Percentiles rank a stretch among this genome's conserved stretches.
Evolutionary conservation across 2,329 filamentous ascomycete genomes (phyloP).

Genomic region (Berkeleyomyces basicola): DNA sequence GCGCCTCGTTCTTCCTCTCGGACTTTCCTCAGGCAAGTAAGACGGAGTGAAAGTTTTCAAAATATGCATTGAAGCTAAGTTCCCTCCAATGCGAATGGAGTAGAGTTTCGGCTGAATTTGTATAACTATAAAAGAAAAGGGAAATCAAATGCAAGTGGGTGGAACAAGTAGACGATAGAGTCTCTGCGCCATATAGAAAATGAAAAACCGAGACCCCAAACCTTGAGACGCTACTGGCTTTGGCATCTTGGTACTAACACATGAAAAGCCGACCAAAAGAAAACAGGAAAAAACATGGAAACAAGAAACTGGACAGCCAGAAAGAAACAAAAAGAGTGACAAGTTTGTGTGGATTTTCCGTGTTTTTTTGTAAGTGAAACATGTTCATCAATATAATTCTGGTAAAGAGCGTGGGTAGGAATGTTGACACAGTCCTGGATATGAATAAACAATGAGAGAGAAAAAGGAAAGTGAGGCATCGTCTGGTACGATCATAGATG

Average conservation of each 20-base stretch:
- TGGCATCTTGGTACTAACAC: neutral
- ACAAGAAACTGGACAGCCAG: neutral
- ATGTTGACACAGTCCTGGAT: neutral
- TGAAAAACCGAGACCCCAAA: no score
- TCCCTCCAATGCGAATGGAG: no score
- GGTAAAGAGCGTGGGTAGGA: neutral
- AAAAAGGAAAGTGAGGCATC: slow-evolving; percentile 1
- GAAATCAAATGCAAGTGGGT: no score
- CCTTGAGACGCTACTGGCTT: no score
- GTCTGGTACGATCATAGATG: slow-evolving; percentile 3
- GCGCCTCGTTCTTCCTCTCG: no score
- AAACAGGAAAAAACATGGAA: neutral
- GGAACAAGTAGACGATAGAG: no score
- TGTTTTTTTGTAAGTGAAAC: neutral
- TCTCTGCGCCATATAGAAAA: no score
- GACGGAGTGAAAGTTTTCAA: no score
- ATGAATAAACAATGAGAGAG: neutral
- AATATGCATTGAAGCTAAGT: no score
- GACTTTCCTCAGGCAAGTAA: no score
- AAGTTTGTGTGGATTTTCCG: neutral
- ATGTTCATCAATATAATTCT: neutral
- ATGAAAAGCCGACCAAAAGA: neutral
- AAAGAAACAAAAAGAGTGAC: neutral
- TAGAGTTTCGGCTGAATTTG: no score
- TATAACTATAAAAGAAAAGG: no score